phyloP scores from a whole-genome alignment of 305 asterid genomes.

The Fraxinus baroniana region DNA sequence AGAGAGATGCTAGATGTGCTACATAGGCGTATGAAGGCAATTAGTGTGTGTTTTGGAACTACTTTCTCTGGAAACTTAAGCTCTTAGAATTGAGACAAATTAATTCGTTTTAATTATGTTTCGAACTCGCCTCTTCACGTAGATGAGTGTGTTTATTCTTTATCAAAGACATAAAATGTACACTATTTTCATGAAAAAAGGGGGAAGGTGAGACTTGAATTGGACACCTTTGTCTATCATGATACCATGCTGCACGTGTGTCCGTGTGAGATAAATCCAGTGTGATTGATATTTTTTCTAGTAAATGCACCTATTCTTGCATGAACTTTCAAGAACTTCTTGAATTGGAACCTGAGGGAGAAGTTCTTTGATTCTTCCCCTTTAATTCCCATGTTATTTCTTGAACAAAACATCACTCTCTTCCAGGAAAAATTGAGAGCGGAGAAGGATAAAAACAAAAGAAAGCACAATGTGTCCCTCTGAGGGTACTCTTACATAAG shows the following conservation, averaged over 20 bases:
- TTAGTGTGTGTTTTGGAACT: background rate
- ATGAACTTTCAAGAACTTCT: background rate
- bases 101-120: too few relatives aligned
- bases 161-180: background rate
- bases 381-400: background rate
- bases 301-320: background rate
- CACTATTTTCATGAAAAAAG: background rate
- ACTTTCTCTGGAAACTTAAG: background rate
- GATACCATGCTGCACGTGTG: background rate
- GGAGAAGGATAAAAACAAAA: too few relatives aligned
- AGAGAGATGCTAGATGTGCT: background rate
- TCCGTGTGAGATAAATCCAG: background rate
- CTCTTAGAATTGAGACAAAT: background rate
- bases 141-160: background rate
- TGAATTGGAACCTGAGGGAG: background rate
- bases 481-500: background rate
- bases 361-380: background rate
- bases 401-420: background rate
- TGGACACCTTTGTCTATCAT: background rate
- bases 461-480: background rate
- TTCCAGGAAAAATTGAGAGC: too few relatives aligned
- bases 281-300: background rate
- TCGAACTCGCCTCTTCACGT: background rate
- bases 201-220: background rate
- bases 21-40: background rate